phyloP scores from a whole-genome alignment of 176 grass and related monocot genomes.

The Alloteropsis semialata region DNA sequence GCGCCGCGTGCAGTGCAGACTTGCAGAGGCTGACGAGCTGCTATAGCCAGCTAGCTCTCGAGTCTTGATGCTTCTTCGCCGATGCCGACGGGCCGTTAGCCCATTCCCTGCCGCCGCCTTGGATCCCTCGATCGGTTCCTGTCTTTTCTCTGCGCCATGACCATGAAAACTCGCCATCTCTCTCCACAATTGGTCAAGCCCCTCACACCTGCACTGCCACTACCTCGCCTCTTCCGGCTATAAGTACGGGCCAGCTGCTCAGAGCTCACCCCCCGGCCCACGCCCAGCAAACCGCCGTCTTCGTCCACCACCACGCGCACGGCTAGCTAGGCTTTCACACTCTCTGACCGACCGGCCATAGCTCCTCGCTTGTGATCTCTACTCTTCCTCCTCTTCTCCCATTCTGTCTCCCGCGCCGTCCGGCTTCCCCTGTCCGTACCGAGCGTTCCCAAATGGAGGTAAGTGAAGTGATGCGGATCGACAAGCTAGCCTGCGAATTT shows the following conservation, averaged over 20 bases:
- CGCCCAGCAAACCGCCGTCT: not conserved
- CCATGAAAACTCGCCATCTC: not conserved
- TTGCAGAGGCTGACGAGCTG: not conserved
- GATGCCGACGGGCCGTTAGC: not conserved
- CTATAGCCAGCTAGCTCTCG: too few species aligned
- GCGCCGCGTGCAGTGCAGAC: too few species aligned
- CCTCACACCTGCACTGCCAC: not conserved
- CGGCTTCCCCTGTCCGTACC: not conserved
- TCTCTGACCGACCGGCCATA: not conserved
- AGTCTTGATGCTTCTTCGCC: too few species aligned
- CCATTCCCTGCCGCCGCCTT: not conserved
- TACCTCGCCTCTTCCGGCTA: not conserved
- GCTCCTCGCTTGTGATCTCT: not conserved
- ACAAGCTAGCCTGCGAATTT: not conserved
- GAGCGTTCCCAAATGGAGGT: not conserved
- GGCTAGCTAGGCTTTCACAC: not conserved
- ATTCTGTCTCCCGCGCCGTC: not conserved
- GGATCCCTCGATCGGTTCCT: not conserved
- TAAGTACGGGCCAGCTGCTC: not conserved
- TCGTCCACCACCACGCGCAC: not conserved
- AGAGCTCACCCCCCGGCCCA: too few species aligned
- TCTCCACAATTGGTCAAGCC: not conserved
- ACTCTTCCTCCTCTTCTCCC: not conserved
- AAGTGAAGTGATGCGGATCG: too few species aligned
- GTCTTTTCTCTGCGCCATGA: not conserved